Conservation (phyloP, 139 green algal genomes). For the Desmodesmus armatus region DNA sequence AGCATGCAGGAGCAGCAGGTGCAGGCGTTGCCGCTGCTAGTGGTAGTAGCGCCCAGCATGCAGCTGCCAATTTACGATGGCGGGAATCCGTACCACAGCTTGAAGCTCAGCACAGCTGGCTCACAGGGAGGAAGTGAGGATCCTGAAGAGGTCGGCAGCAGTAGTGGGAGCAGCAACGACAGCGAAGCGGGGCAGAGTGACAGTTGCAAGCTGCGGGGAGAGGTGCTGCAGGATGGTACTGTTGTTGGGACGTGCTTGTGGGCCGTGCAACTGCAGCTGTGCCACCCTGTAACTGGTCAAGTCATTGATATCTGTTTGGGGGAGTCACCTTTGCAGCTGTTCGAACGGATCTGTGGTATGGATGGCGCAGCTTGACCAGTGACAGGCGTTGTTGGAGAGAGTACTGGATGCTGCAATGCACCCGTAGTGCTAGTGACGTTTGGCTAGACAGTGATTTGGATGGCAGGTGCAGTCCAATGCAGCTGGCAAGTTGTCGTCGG, state of each 20-base stretch:
- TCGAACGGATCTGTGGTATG: background rate
- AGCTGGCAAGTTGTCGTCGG: too few species aligned
- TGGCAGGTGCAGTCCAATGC: too few species aligned
- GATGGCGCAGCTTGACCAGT: background rate
- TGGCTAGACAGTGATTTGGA: too few species aligned
- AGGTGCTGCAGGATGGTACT: constrained; percentile 31
- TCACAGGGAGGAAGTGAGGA: background rate
- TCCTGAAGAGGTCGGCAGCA: background rate
- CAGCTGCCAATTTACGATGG: background rate
- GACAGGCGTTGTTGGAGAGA: background rate
- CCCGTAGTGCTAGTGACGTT: too few species aligned
- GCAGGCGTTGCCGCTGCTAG: background rate
- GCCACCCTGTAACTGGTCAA: constrained; percentile 38
- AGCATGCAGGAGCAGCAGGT: background rate
- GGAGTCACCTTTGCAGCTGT: background rate
- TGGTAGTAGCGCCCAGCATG: background rate
- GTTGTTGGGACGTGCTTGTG: constrained; percentile 50
- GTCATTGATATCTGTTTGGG: background rate
- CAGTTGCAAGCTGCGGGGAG: background rate
- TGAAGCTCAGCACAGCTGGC: too few species aligned
- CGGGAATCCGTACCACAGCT: too few species aligned
- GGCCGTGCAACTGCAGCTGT: constrained; percentile 51
- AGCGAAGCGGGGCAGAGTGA: background rate
- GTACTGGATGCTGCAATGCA: too few species aligned
- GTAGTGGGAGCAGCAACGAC: background rate